Base-by-base conservation (phyloP, 2,329 filamentous ascomycete species). In the Colletotrichum plurivorum region DNA sequence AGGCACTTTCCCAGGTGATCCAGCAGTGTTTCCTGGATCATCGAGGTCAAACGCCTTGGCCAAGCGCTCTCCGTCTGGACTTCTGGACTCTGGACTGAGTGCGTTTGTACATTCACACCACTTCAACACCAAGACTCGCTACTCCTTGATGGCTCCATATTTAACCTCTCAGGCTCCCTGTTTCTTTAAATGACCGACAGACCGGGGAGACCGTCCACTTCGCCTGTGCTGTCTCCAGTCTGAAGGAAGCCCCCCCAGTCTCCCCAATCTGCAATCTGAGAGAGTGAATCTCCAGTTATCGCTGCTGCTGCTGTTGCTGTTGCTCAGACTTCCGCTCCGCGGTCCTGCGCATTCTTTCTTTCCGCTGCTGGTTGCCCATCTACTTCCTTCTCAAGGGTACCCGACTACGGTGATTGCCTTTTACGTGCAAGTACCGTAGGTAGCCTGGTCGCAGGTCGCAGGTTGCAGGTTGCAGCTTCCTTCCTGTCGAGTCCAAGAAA, bases 161-260 rank as follows among this genome's bases (percentile, higher is more conserved):
- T 60, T 69, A 31, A 8, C 5, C 55, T 54, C 43, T 16, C 22
- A 67, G 55, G 59, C 41, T 66, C 62, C 66, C 66, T 69, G 61
- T 59, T 69, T 55, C 55, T 65, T 46, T 18, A 69, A 69, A 69
- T 69, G 54, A 69, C 61, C 49, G 43, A 54, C 41, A 60, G 39
- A 36, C 49, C 49, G 25, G 49, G 41, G 31, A 36, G 31, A 36
- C 31, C 31, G 8, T 36, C 31, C 31, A 36, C 31, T 36, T 36
- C 31, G 31, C 31, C 31, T 36, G 31, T 36, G 31, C 31, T 36
- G 31, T 36, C 31, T 36, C 31, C 31, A 36, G 31, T 10, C 10
- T 36, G 31, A 36, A 36, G 31, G 22, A 25, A 25, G 22, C 22
- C 22, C 10, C 31, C 31, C 31, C 31, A 36, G 31, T 36, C 9